Evolutionary conservation across 2,329 filamentous ascomycete genomes (phyloP).

Genomic region (Colletotrichum sp.): DNA sequence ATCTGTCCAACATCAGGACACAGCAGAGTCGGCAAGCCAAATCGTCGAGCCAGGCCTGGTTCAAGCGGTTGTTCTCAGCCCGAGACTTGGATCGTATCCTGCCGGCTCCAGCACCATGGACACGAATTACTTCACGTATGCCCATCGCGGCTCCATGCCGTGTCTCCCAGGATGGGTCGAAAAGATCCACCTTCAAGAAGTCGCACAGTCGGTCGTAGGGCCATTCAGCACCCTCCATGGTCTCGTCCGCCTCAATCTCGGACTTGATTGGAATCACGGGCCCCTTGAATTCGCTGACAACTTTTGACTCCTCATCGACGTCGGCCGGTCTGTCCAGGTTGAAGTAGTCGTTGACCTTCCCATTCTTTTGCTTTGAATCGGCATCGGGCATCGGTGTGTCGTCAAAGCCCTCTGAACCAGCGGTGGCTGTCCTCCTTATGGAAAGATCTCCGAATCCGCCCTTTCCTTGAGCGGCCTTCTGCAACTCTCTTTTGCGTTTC

Average conservation of each 20-base stretch:
- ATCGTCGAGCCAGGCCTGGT: slow-evolving; percentile 89
- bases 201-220: slow-evolving; percentile 94
- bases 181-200: slow-evolving; percentile 90
- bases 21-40: slow-evolving; percentile 93
- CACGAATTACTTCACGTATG: slow-evolving; percentile 85
- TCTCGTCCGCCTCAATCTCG: slow-evolving; percentile 78
- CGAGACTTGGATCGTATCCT: slow-evolving; percentile 73
- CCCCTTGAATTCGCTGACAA: slow-evolving; percentile 96
- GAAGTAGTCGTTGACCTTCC: slow-evolving; percentile 83
- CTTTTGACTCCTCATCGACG: slow-evolving; percentile 87
- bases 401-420: slow-evolving; percentile 66
- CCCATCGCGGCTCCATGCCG: slow-evolving; percentile 97
- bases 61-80: slow-evolving; percentile 77
- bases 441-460: slow-evolving; percentile 89
- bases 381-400: slow-evolving; percentile 59
- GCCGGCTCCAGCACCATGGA: slow-evolving; percentile 90
- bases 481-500: slow-evolving; percentile 88
- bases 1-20: slow-evolving; percentile 96
- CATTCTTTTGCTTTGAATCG: slow-evolving; percentile 62
- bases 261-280: slow-evolving; percentile 81
- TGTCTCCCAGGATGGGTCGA: slow-evolving; percentile 93
- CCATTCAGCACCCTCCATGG: slow-evolving; percentile 84
- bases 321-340: slow-evolving; percentile 80
- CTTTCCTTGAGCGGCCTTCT: slow-evolving; percentile 85
- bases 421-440: slow-evolving; percentile 64